Evolutionary conservation across 1,284 basidiomycete species (phyloP), one percentile per base, ranked within the genome.

Genomic region (Fistulinella cinereoalba): DNA sequence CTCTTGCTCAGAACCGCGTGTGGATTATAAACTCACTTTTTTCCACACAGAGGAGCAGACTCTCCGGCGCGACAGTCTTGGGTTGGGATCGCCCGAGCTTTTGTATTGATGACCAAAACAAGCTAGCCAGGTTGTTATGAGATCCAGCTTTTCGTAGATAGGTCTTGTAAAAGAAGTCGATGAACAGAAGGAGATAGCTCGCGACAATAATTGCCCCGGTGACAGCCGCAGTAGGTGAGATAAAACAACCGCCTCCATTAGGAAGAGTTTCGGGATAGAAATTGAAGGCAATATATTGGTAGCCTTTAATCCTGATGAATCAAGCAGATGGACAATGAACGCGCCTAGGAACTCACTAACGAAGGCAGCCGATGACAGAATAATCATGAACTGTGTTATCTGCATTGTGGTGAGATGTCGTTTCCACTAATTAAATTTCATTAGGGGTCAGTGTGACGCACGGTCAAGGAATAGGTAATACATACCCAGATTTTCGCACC

Each of bases 361-460:
- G 19, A 56, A 56, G 33, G 23, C 12, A 1, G 23, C 42, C 1
- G 19, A 6, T 11, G 40, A 37, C 12, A 97, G 71, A 71, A 96
- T 92, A 62, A 96, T 85, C 56, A 96, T 67, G 66, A 97, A 96
- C 71, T 97, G 93, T 33, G 77, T 78, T 64, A 99, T 98, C 72
- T 99, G 95, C 79, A 95, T 85, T 38, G 83, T 83, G 37, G 94
- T 97, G 56, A 97, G 75, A 71, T 92, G 88, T 70, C 91, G 87
- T 76, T 96, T 96, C 92, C 93, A 96, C 88, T 89, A 58, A 21
- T n/a, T n/a, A n/a, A n/a, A 50, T 32, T 7, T 21, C 23, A 43
- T 25, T 42, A 15, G 47, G 15, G 21, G 22, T 22, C 37, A 34
- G 19, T 6, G 13, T 12, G 18, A 32, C 5, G 1, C 9, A 21